Percentiles rank a stretch among this genome's conserved stretches.
Conservation (phyloP, 2,329 filamentous ascomycete genomes). For the Aspergillus ruber region DNA sequence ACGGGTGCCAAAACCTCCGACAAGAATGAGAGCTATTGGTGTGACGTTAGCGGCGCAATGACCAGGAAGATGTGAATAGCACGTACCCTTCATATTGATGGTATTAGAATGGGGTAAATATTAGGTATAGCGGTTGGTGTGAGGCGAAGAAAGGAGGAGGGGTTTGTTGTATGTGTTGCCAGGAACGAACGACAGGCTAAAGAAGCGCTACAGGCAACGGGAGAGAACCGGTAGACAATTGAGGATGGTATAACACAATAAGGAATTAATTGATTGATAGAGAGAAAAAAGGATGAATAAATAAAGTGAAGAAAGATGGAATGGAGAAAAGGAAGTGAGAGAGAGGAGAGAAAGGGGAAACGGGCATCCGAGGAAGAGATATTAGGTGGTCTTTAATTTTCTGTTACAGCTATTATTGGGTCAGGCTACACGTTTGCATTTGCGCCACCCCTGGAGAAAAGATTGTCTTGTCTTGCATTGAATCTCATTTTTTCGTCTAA, state of each 20-base stretch:
- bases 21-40: constrained; percentile 82
- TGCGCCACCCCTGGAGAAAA: constrained; percentile 4
- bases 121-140: not conserved
- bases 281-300: constrained; percentile 7
- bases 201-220: not conserved
- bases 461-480: not conserved
- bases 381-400: not conserved
- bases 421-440: constrained; percentile 8
- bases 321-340: not conserved
- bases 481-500: constrained; percentile 5
- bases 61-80: constrained; percentile 7
- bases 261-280: not conserved
- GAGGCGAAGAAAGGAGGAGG: not conserved
- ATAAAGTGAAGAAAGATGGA: constrained; percentile 6
- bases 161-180: not conserved
- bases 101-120: constrained; percentile 1
- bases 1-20: constrained; percentile 97
- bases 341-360: not conserved
- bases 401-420: no score
- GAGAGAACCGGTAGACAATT: no score
- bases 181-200: constrained; percentile 3
- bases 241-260: no score
- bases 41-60: constrained; percentile 9
- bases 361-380: not conserved
- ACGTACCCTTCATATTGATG: constrained; percentile 41